phyloP scores from a whole-genome alignment of 345 rosid species.

The Salix udensis region DNA sequence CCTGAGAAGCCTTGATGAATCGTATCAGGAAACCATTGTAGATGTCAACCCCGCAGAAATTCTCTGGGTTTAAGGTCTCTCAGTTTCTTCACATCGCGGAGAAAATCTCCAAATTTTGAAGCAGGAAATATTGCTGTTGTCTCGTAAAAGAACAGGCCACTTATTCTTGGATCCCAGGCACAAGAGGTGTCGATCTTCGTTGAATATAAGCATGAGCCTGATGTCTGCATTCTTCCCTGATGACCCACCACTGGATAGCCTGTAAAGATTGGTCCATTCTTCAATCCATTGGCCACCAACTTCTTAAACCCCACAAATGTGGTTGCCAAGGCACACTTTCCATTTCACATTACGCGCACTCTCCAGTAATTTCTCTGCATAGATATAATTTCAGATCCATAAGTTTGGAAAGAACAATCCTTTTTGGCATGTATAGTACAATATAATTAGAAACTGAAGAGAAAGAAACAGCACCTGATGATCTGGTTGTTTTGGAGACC shows the following conservation, averaged over 20 bases:
- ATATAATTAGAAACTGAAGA: background rate
- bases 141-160: slow-evolving; percentile 75
- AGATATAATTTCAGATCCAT: background rate
- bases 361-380: slow-evolving; percentile 64
- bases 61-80: slow-evolving; percentile 59
- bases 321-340: slow-evolving; percentile 53
- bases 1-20: slow-evolving; percentile 66
- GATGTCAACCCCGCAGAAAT: slow-evolving; percentile 64
- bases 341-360: slow-evolving; percentile 37
- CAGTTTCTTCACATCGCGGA: slow-evolving; percentile 54
- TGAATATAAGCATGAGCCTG: slow-evolving; percentile 81
- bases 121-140: slow-evolving; percentile 61
- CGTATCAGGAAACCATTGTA: slow-evolving; percentile 69
- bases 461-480: slow-evolving; percentile 41
- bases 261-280: slow-evolving; percentile 55
- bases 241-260: slow-evolving; percentile 78
- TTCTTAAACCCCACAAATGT: slow-evolving; percentile 57
- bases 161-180: slow-evolving; percentile 75
- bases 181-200: slow-evolving; percentile 49
- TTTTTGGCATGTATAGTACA: background rate
- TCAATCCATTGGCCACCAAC: slow-evolving; percentile 61
- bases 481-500: slow-evolving; percentile 53
- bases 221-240: slow-evolving; percentile 75
- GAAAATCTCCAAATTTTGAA: slow-evolving; percentile 44
- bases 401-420: background rate